Evolutionary conservation across 257 asterid genomes (phyloP).

Genomic region (Solanum infundibuliforme): DNA sequence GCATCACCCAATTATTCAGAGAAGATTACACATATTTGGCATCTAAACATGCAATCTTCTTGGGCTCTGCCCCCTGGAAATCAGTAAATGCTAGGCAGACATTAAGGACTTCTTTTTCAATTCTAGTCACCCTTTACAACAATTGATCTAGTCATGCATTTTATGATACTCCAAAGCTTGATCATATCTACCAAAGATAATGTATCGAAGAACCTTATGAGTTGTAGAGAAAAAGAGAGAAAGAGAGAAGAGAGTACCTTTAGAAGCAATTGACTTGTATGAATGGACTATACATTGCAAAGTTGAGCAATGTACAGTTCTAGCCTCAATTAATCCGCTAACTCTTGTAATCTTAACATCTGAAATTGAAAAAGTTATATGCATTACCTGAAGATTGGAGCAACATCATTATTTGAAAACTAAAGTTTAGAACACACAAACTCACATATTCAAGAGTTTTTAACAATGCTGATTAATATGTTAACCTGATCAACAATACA

Average conservation of each 20-base stretch:
- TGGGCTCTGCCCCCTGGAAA: not conserved
- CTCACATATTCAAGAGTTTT: not conserved
- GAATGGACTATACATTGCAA: conserved; percentile 36
- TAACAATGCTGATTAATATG: not conserved
- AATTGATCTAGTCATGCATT: not conserved
- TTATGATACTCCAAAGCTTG: not conserved
- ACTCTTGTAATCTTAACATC: conserved; percentile 54
- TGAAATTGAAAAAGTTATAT: not conserved
- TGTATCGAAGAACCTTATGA: not conserved
- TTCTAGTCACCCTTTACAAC: not conserved
- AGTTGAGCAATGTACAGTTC: conserved; percentile 54
- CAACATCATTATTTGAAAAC: not conserved
- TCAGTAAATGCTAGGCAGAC: not conserved
- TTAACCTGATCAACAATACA: not conserved
- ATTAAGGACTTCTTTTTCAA: not conserved
- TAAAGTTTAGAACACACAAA: not conserved
- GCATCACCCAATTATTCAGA: not conserved
- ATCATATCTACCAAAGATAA: not conserved
- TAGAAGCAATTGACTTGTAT: conserved; percentile 28
- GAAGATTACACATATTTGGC: not conserved
- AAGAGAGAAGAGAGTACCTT: conserved; percentile 22
- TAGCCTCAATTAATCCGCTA: conserved; percentile 54
- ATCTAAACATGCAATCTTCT: not conserved
- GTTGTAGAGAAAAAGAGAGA: not conserved
- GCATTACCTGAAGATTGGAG: not conserved